Base-by-base conservation (phyloP, 2,329 filamentous ascomycete genomes). In the Venturia effusa region DNA sequence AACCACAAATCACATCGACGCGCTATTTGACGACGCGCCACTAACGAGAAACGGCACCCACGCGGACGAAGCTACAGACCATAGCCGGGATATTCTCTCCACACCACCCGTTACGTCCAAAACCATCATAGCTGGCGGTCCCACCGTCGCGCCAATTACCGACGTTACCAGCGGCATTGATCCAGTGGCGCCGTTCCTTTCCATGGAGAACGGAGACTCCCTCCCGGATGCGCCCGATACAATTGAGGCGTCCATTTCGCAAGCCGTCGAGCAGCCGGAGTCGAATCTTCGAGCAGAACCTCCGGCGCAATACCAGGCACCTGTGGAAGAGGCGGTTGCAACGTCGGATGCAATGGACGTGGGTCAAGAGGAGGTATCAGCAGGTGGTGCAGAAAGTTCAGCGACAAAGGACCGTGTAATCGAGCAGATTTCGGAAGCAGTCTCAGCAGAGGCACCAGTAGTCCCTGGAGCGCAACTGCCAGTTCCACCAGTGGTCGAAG, bases 1-100 rank as follows among this genome's bases (percentile, higher is more conserved):
- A 63, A 67, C 69, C 48, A 70, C 65, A 34, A 64, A 67, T 40
- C 63, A 67, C 62, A 64, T 73, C 64, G 70, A 75, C 66, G 71
- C 72, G 41, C 72, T 74, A 54, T 72, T 75, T 66, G 71, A 73
- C 66, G 73, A 74, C 69, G 62, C 17, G 37, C 51, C 55, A 13
- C 30, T 40, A 71, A 71, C 57, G 24, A 55, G 37, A 40, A 64
- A 64, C 57, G 62, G 62, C 30, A 61, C 51, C 2, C 59, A 60
- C 24, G 2, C 34, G 43, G 40, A 43, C 34, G 45, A 24, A 41
- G 59, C 34, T 24, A 45, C 45, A 39, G 19, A 24, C 8, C 61
- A 24, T 19, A 39, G 6, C n/a, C 40, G 17, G 13, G 51, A 57
- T 1, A 1, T 27, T 8, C 34, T 27, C 8, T 27, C n/a, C 11